Percentiles rank a stretch among this genome's conserved stretches.
Evolutionary conservation across 352 stramenopile genomes (phyloP).

Genomic region (Phytophthora pisi): DNA sequence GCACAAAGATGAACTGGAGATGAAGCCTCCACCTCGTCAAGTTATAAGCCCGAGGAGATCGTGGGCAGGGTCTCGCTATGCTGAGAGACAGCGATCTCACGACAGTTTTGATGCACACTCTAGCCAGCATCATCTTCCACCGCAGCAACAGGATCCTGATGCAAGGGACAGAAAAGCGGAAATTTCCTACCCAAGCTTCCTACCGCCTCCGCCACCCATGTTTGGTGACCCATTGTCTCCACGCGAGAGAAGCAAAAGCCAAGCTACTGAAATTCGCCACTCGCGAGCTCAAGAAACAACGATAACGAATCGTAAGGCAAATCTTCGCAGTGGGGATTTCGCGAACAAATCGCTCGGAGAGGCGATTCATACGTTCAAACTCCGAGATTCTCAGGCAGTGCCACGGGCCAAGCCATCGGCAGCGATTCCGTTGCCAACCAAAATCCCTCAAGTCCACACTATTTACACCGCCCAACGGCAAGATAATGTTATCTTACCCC

Average conservation of each 20-base stretch:
- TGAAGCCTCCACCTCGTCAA: slow-evolving; percentile 9
- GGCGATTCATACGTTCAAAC: slow-evolving; percentile 55
- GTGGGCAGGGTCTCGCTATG: slow-evolving; percentile 15
- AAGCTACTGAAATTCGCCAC: slow-evolving; percentile 3
- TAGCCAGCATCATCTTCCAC: slow-evolving; percentile 47
- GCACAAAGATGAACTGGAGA: slow-evolving; percentile 9
- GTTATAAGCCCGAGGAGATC: neutral
- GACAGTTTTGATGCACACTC: slow-evolving; percentile 13
- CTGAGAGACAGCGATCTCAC: slow-evolving; percentile 5
- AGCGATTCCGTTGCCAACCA: slow-evolving; percentile 7
- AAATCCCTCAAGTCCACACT: slow-evolving; percentile 18
- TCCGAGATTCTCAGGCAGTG: slow-evolving; percentile 36
- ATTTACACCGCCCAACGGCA: slow-evolving; percentile 26
- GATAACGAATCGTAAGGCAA: slow-evolving; percentile 13
- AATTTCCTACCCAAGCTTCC: neutral
- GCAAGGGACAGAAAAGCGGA: slow-evolving; percentile 1
- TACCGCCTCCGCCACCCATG: slow-evolving; percentile 4
- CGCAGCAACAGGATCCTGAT: slow-evolving; percentile 64
- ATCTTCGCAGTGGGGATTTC: slow-evolving; percentile 65
- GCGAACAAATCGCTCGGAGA: slow-evolving; percentile 67
- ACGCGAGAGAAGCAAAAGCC: neutral
- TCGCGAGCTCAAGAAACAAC: slow-evolving; percentile 1
- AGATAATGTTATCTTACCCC: slow-evolving; percentile 14
- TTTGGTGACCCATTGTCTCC: neutral
- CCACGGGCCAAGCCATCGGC: neutral